These are phyloP conservation scores for Populus trichocarpa DNA, from an alignment of 441 rosid species.

Conservation along the genomic window DNA sequence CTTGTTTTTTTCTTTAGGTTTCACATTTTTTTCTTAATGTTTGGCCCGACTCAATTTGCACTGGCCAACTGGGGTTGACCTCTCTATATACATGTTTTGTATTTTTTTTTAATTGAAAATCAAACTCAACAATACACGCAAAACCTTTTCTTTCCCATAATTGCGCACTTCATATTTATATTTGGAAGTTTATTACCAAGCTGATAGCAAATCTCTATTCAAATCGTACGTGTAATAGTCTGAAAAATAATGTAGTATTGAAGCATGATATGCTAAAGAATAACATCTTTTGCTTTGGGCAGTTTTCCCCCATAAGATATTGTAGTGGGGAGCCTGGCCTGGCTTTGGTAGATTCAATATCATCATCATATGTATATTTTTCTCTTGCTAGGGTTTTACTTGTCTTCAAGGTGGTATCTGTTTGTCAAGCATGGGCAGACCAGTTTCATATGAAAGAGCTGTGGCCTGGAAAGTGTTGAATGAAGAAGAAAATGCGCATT, in stretches of 20 bases:
- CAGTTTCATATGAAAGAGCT: conserved; percentile 90
- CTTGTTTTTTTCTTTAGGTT: too few relatives aligned
- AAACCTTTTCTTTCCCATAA: too few relatives aligned
- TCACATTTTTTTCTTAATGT: too few relatives aligned
- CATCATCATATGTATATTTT: not conserved
- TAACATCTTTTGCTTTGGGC: not conserved
- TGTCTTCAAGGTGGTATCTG: conserved; percentile 93
- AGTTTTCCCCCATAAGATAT: not conserved
- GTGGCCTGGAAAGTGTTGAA: conserved; percentile 98
- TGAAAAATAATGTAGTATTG: not conserved
- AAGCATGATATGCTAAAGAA: not conserved
- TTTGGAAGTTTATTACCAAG: too few relatives aligned
- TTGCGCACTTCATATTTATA: too few relatives aligned
- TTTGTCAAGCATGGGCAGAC: conserved; percentile 98
- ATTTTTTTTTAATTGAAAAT: too few relatives aligned
- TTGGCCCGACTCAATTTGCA: not conserved
- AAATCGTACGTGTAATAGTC: not conserved
- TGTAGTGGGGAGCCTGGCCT: not conserved
- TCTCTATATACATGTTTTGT: not conserved
- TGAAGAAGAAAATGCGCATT: conserved; percentile 92
- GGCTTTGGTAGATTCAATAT: not conserved
- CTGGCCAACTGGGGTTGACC: not conserved
- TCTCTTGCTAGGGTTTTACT: conserved; percentile 67
- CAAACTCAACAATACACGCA: too few relatives aligned
- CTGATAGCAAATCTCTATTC: too few relatives aligned